These are phyloP conservation scores for Colletotrichum gigasporum DNA, from an alignment of 2,329 filamentous ascomycete genomes.

Conservation along the genomic window DNA sequence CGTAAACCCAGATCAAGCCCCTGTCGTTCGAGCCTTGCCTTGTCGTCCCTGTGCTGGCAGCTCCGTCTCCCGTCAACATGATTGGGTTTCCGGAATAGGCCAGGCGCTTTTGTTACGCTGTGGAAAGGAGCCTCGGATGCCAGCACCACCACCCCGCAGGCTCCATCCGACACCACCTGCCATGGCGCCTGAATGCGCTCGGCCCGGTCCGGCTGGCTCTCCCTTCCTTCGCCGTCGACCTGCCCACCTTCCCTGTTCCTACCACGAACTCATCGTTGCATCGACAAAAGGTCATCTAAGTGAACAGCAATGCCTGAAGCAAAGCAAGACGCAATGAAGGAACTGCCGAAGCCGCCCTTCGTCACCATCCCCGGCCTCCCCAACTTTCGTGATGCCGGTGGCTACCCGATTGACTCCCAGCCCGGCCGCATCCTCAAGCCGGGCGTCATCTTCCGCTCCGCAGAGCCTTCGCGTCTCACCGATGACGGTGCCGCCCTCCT, in stretches of 20 bases:
- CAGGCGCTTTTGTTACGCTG: too few relatives aligned
- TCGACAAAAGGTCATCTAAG: too few relatives aligned
- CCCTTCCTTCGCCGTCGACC: background rate
- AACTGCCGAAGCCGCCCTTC: slow-evolving; percentile 53
- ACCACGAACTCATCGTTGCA: too few relatives aligned
- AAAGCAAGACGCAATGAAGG: too few relatives aligned
- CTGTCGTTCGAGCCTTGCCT: too few relatives aligned
- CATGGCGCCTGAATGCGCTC: too few relatives aligned
- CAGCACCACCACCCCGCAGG: background rate
- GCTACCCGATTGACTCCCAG: slow-evolving; percentile 55
- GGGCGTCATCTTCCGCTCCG: slow-evolving; percentile 72
- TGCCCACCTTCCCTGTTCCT: background rate
- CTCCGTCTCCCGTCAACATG: too few relatives aligned
- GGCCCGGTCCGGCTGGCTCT: background rate
- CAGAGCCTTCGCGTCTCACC: slow-evolving; percentile 70
- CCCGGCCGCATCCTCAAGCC: slow-evolving; percentile 55
- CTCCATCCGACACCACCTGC: background rate
- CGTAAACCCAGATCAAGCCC: too few relatives aligned
- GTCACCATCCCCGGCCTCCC: slow-evolving; percentile 64
- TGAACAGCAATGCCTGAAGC: too few relatives aligned
- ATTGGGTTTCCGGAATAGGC: too few relatives aligned
- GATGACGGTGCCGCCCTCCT: slow-evolving; percentile 61
- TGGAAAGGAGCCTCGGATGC: background rate
- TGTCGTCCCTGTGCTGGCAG: too few relatives aligned
- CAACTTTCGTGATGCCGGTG: slow-evolving; percentile 76